Conservation (phyloP, 2,329 filamentous ascomycete genomes). For the Fragosphaeria purpurea region DNA sequence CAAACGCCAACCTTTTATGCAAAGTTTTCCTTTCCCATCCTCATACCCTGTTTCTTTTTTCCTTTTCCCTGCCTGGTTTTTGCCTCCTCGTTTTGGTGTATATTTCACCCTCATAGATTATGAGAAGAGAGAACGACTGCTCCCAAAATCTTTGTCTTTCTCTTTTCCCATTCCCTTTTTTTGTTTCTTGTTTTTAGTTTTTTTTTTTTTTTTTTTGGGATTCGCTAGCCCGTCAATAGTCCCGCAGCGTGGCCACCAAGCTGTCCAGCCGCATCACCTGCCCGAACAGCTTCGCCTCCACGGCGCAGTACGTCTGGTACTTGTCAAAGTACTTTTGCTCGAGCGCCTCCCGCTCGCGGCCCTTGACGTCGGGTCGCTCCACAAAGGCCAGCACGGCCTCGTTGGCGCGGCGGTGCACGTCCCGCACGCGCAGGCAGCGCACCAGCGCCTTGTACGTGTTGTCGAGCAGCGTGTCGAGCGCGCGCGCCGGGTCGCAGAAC, state of each 20-base stretch:
- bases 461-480: constrained; percentile 60
- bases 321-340: constrained; percentile 61
- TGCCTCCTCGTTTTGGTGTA: too few species aligned
- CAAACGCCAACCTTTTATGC: too few species aligned
- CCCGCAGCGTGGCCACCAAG: constrained; percentile 70
- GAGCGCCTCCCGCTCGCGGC: constrained; percentile 72
- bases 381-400: constrained; percentile 69
- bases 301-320: constrained; percentile 47
- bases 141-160: constrained; percentile 1
- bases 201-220: too few species aligned
- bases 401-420: constrained; percentile 62
- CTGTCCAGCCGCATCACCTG: constrained; percentile 78
- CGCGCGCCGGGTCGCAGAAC: constrained; percentile 74
- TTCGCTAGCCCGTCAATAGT: constrained; percentile 42
- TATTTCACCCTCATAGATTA: too few species aligned
- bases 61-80: too few species aligned
- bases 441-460: constrained; percentile 86
- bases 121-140: background rate
- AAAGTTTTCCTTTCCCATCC: too few species aligned
- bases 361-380: constrained; percentile 75
- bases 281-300: constrained; percentile 64
- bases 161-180: background rate
- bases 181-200: background rate
- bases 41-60: too few species aligned
- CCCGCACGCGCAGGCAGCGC: constrained; percentile 69